Percentiles rank a stretch among this genome's conserved stretches.
Evolutionary conservation across 192 early-diverging fungal species (phyloP).

Genomic region (Kappamyces sp.): DNA sequence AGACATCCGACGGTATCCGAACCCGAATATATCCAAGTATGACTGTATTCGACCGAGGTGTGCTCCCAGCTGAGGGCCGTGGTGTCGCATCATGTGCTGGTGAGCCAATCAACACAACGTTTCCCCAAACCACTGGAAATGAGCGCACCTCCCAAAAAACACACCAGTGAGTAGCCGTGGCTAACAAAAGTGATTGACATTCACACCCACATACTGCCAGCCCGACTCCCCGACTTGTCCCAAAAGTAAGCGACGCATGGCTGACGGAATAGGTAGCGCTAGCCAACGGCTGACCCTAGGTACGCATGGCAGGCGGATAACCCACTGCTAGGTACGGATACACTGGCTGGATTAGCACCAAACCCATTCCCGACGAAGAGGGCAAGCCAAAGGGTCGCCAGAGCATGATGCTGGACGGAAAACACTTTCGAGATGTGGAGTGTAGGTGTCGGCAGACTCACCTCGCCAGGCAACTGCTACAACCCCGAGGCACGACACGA

Average conservation of each 20-base stretch:
- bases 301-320: not conserved
- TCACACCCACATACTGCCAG: conserved; percentile 58
- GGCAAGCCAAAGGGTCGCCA: conserved; percentile 41
- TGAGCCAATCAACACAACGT: no score
- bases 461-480: conserved; percentile 51
- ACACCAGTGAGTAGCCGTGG: no score
- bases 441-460: conserved; percentile 17
- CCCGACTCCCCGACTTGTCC: conserved; percentile 54
- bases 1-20: no score
- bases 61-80: no score
- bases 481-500: conserved; percentile 52
- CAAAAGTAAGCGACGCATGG: conserved; percentile 42
- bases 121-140: no score
- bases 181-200: conserved; percentile 17
- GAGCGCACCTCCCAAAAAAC: no score
- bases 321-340: not conserved
- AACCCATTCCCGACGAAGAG: not conserved
- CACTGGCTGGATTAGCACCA: conserved; percentile 10
- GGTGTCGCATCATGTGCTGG: no score
- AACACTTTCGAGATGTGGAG: conserved; percentile 58
- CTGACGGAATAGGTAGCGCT: not conserved
- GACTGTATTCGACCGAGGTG: no score
- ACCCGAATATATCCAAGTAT: no score
- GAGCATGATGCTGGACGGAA: conserved; percentile 63
- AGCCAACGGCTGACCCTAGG: conserved; percentile 37